Conservation (phyloP, 2,329 filamentous ascomycete genomes). For the Fusarium piperis region DNA sequence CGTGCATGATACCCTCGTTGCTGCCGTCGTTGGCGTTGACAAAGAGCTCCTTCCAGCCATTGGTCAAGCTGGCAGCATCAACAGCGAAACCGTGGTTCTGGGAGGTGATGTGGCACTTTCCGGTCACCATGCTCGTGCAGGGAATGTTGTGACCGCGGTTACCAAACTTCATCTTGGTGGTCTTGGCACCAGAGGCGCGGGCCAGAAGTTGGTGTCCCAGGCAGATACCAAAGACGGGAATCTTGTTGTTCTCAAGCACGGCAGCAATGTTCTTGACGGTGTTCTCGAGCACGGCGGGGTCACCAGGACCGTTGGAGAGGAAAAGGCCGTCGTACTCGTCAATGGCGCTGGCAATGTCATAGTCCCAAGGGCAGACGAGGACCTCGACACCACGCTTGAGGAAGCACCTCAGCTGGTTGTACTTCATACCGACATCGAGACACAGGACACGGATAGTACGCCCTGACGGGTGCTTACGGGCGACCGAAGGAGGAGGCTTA, state of each 20-base stretch:
- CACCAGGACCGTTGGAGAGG: conserved; percentile 96
- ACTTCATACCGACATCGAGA: conserved; percentile 97
- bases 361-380: conserved; percentile 94
- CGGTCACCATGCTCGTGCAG: conserved; percentile 93
- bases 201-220: conserved; percentile 93
- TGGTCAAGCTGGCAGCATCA: conserved; percentile 77
- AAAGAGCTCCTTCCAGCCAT: conserved; percentile 92
- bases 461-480: conserved; percentile 87
- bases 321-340: conserved; percentile 96
- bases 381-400: conserved; percentile 92
- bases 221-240: conserved; percentile 95
- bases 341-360: conserved; percentile 83
- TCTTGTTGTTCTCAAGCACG: conserved; percentile 80
- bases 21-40: conserved; percentile 98
- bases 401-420: conserved; percentile 95
- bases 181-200: conserved; percentile 84
- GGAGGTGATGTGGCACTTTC: conserved; percentile 98
- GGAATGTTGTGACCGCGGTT: conserved; percentile 99
- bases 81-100: conserved; percentile 99
- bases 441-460: conserved; percentile 88
- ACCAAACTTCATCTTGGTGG: conserved; percentile 98
- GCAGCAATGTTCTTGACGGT: conserved; percentile 83
- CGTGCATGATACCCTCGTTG: conserved; percentile 96
- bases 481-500: conserved; percentile 74
- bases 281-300: conserved; percentile 83